Evolutionary conservation across 1,284 basidiomycete species (phyloP), one percentile per base, ranked within the genome.

Genomic region (Ustilago sp.): DNA sequence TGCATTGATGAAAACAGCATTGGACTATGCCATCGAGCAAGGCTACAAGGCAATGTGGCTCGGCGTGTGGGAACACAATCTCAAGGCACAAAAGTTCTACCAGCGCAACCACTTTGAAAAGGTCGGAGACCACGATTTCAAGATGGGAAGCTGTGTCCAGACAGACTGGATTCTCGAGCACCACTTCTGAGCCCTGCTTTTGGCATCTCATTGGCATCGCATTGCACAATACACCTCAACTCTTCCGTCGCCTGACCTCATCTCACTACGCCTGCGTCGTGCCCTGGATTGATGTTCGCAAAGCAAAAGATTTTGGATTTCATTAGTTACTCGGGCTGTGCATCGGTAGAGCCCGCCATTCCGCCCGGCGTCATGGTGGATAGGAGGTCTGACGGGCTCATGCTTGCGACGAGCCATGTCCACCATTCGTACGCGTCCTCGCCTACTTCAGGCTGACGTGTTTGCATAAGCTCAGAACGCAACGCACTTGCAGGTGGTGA

Each of bases 51-150:
- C 66, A 19, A 63, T 74, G 3, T 74, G 71, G 71, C 51, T 74
- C 7, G 71, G 71, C 36, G 65, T 74, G 4, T 74, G 71, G 65
- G 65, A 74, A 39, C 54, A 74, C 15, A 74, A 74, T 38, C 55
- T 51, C 28, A 74, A 74, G 23, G 71, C 71, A 23, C 62, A 68
- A 17, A 64, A 68, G 43, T 74, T 74, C 50, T 74, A 74, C 45
- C 19, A 62, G 23, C 41, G 62, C 8, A 60, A 74, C 17, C 41
- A 31, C 8, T 74, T 74, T 28, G 15, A 65, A 9, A 61, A 50
- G 45, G 65, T 68, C 17, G 71, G 71, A 4, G 32, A 36, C 3
- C 71, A 74, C 47, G 71, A 74, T 41, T 74, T 74, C 31, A 53
- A 35, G 13, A 68, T 74, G 32, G 71, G 71, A 3, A 59, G 50